These are phyloP conservation scores for Massariosphaeria phaeospora DNA, from an alignment of 495 filamentous ascomycete genomes.

Conservation along the genomic window DNA sequence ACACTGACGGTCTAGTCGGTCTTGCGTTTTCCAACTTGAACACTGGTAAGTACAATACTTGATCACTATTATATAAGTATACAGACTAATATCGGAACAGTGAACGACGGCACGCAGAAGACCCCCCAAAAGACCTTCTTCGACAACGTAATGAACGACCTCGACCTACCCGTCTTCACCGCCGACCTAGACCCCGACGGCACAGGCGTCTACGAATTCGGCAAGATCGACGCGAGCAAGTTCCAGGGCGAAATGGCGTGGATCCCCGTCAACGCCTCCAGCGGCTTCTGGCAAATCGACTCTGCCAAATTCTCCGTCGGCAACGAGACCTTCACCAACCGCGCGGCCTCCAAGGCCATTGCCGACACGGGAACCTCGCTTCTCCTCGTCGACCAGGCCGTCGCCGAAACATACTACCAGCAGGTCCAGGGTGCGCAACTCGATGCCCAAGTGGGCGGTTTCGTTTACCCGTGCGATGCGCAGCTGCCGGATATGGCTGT, in stretches of 20 bases:
- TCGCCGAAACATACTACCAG: slow-evolving; percentile 48
- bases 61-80: not conserved
- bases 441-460: slow-evolving; percentile 51
- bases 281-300: slow-evolving; percentile 73
- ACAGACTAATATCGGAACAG: slow-evolving; percentile 39
- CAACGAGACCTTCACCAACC: slow-evolving; percentile 35
- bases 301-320: slow-evolving; percentile 56
- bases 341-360: slow-evolving; percentile 39
- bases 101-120: slow-evolving; percentile 47
- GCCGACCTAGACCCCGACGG: slow-evolving; percentile 59
- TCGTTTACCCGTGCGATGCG: slow-evolving; percentile 60
- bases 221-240: slow-evolving; percentile 60
- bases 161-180: slow-evolving; percentile 68
- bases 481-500: slow-evolving; percentile 62
- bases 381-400: slow-evolving; percentile 39
- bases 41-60: slow-evolving; percentile 31
- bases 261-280: slow-evolving; percentile 55
- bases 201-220: slow-evolving; percentile 73
- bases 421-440: slow-evolving; percentile 54
- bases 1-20: slow-evolving; percentile 70
- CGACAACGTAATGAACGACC: slow-evolving; percentile 60
- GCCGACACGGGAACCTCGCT: slow-evolving; percentile 46
- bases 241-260: slow-evolving; percentile 62
- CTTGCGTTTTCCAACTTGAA: slow-evolving; percentile 73
- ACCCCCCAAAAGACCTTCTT: slow-evolving; percentile 72